Evolutionary conservation across 352 stramenopile genomes (phyloP).

Genomic region (Thalassiosira hispida): DNA sequence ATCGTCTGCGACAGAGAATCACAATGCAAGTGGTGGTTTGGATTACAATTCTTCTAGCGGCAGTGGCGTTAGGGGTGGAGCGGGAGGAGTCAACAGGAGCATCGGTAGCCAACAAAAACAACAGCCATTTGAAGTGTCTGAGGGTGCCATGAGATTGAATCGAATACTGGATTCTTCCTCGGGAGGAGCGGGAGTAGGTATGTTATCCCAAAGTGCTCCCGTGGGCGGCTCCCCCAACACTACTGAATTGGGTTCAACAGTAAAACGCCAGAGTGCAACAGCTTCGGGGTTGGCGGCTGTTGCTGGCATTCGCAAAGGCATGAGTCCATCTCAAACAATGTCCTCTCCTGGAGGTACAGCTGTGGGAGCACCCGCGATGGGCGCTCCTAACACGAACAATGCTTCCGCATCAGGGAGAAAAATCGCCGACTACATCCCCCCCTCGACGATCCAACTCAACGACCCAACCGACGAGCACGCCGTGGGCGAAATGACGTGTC

Average conservation of each 20-base stretch:
- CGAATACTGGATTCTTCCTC: constrained; percentile 58
- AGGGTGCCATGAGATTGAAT: constrained; percentile 73
- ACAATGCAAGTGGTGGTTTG: too few species aligned
- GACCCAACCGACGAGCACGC: constrained; percentile 50
- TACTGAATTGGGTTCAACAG: too few species aligned
- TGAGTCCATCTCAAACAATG: too few species aligned
- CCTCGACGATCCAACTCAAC: constrained; percentile 30
- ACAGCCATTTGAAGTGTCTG: constrained; percentile 55
- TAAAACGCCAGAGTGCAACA: too few species aligned
- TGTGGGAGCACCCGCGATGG: neutral
- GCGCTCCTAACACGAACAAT: neutral
- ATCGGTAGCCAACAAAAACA: neutral
- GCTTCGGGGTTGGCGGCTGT: too few species aligned
- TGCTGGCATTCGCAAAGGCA: too few species aligned
- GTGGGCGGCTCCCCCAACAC: too few species aligned
- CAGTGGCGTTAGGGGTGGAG: neutral
- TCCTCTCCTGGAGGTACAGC: too few species aligned
- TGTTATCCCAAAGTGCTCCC: neutral
- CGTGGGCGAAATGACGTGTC: constrained; percentile 55
- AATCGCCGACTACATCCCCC: constrained; percentile 42
- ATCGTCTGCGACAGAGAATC: too few species aligned
- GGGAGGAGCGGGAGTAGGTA: neutral
- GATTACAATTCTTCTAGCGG: too few species aligned
- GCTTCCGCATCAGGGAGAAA: neutral
- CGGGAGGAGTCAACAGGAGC: neutral